These are phyloP conservation scores for Apiospora pterosperma DNA, from an alignment of 2,329 filamentous ascomycete genomes.

Conservation along the genomic window DNA sequence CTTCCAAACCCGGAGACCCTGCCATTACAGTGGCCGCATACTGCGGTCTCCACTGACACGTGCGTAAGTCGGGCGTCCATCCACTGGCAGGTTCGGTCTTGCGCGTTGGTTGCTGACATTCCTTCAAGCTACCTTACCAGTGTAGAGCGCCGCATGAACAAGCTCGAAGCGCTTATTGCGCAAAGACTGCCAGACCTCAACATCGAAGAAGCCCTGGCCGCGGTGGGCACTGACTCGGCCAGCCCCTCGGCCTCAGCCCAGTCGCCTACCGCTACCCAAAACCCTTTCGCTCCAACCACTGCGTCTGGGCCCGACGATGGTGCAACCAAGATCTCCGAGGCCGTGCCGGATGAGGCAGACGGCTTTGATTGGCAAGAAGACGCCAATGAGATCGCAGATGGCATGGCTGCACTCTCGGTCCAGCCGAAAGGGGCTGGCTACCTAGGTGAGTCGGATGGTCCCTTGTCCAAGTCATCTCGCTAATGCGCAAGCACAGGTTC, in stretches of 20 bases:
- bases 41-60: conserved; percentile 22
- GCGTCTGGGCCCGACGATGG: not conserved
- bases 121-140: conserved; percentile 18
- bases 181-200: conserved; percentile 19
- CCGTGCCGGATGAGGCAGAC: conserved; percentile 25
- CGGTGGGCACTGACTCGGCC: not conserved
- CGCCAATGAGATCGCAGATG: conserved; percentile 28
- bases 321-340: conserved; percentile 19
- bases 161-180: conserved; percentile 17
- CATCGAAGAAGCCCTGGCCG: conserved; percentile 17
- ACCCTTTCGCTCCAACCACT: not conserved
- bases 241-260: not conserved
- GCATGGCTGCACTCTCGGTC: conserved; percentile 33
- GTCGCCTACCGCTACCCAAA: not conserved
- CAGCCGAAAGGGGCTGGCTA: conserved; percentile 32
- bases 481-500: conserved; percentile 15
- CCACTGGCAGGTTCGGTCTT: not conserved
- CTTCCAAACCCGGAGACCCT: conserved; percentile 16
- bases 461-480: not conserved
- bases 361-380: conserved; percentile 32
- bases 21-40: conserved; percentile 23
- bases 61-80: conserved; percentile 14
- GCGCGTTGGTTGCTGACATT: not conserved
- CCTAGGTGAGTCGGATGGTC: conserved; percentile 16
- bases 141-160: conserved; percentile 17